Base-by-base conservation (phyloP, 768 basidiomycete species). In the Tricholoma saponaceum region DNA sequence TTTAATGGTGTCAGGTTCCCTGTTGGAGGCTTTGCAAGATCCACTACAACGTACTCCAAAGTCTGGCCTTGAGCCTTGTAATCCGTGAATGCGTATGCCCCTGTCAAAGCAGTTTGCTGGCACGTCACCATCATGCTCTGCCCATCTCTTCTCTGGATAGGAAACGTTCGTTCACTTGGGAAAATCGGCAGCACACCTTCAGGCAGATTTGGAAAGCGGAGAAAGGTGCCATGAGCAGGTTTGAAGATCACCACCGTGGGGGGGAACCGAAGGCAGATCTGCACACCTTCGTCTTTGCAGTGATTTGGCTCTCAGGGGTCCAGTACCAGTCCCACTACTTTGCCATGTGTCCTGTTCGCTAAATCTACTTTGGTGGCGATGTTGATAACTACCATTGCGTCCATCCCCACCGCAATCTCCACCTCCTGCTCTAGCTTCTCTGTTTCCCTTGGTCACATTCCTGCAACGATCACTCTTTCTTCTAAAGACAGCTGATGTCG, bases 21-120 rank as follows among this genome's bases (percentile, higher is more conserved):
- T 0, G 58, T 55, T 0, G 71, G 70, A 3, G 75, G 71, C 18
- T 53, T 58, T 5, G 54, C 70, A 0, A 80, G 50, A 54, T 79
- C 74, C 2, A 78, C 68, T 0, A 76, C 59, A 0, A 75, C 70
- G 35, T 64, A 57, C 44, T 61, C 60, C 3, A 75, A 59, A 0
- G 76, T 78, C 56, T 77, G 75, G 0, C 77, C 78, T 58, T 78
- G 77, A 0, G 70, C 58, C 49, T 70, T 67, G 60, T 75, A 78
- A 58, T 78, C 76, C 0, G 74, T 78, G 59, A 78, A 78, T 0
- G 74, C 73, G 52, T 75, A 78, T 16, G 64, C 74, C 0, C 64
- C 54, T 0, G 69, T 74, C 0, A 79, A 53, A 0, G 74, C 60
- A 13, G 67, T 62, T 56, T 78, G 74, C 2, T 50, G 5, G 3